Percentiles rank a stretch among this genome's conserved stretches.
Conservation (phyloP, 768 basidiomycete genomes). For the Phanerochaete carnosa region DNA sequence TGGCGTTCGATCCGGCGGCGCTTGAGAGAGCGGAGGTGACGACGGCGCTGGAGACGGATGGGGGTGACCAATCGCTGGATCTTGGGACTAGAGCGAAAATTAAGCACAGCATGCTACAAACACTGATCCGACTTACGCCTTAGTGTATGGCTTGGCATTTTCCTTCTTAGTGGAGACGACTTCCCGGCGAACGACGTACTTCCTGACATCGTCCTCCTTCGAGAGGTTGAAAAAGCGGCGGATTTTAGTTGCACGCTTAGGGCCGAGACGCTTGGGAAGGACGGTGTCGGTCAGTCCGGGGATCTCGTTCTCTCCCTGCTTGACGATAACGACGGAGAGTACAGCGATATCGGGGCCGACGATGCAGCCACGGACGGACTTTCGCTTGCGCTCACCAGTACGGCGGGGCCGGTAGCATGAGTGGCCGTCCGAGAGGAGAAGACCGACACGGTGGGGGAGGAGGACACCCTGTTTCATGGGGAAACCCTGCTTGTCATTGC, state of each 20-base stretch:
- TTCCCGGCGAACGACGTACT: constrained; percentile 93
- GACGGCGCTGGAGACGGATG: constrained; percentile 91
- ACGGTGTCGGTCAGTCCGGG: constrained; percentile 90
- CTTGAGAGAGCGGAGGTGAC: constrained; percentile 87
- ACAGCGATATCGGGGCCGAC: constrained; percentile 96
- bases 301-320: constrained; percentile 90
- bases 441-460: constrained; percentile 86
- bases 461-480: constrained; percentile 99
- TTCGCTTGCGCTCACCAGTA: constrained; percentile 95
- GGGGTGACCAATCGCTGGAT: constrained; percentile 97
- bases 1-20: constrained; percentile 84
- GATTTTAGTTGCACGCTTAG: constrained; percentile 98
- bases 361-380: constrained; percentile 98
- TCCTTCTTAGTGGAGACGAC: constrained; percentile 88
- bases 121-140: constrained; percentile 65
- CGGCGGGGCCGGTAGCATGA: constrained; percentile 95
- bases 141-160: constrained; percentile 90
- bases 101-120: neutral
- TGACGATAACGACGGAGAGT: constrained; percentile 90
- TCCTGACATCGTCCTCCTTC: constrained; percentile 98
- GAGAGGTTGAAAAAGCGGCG: constrained; percentile 94
- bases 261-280: constrained; percentile 93
- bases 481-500: constrained; percentile 99
- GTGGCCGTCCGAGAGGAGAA: constrained; percentile 94
- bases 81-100: constrained; percentile 62